Evolutionary conservation across 768 basidiomycete genomes (phyloP).

Genomic region (Suillus decipiens): DNA sequence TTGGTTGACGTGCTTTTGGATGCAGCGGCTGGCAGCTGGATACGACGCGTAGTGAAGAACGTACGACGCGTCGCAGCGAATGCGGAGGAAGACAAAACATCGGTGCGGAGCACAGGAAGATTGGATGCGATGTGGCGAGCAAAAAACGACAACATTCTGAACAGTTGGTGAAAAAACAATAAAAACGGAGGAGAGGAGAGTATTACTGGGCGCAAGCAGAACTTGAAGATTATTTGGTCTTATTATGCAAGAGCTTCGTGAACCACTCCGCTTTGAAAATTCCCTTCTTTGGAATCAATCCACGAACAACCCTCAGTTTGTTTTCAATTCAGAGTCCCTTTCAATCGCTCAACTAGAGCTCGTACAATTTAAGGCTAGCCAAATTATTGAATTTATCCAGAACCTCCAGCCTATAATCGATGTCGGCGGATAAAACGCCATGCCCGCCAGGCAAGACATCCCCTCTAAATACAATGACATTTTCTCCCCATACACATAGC

Average conservation of each 20-base stretch:
- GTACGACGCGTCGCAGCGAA: slow-evolving; percentile 25
- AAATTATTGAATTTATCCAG: slow-evolving; percentile 78
- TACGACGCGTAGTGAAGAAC: slow-evolving; percentile 24
- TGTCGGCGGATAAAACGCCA: slow-evolving; percentile 51
- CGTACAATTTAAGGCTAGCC: slow-evolving; percentile 71
- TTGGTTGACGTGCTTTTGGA: slow-evolving; percentile 6
- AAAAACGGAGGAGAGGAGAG: slow-evolving; percentile 1
- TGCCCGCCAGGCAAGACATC: slow-evolving; percentile 86
- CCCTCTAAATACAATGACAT: slow-evolving; percentile 85
- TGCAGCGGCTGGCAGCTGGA: slow-evolving; percentile 16
- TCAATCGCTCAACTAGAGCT: slow-evolving; percentile 76
- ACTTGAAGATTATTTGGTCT: slow-evolving; percentile 10
- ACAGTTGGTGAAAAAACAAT: slow-evolving; percentile 2
- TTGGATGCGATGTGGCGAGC: slow-evolving; percentile 10
- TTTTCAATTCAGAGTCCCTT: slow-evolving; percentile 38
- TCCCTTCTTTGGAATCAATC: slow-evolving; percentile 4
- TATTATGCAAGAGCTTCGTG: slow-evolving; percentile 6
- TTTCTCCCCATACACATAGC: slow-evolving; percentile 78
- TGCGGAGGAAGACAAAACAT: slow-evolving; percentile 11
- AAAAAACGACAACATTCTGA: slow-evolving; percentile 20
- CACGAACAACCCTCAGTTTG: slow-evolving; percentile 15
- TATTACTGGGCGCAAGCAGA: background rate
- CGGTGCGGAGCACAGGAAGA: slow-evolving; percentile 2
- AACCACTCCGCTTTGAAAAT: slow-evolving; percentile 4
- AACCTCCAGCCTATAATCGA: slow-evolving; percentile 66